Evolutionary conservation across 2,329 filamentous ascomycete species (phyloP).

Genomic region (Elsinoe fawcettii): DNA sequence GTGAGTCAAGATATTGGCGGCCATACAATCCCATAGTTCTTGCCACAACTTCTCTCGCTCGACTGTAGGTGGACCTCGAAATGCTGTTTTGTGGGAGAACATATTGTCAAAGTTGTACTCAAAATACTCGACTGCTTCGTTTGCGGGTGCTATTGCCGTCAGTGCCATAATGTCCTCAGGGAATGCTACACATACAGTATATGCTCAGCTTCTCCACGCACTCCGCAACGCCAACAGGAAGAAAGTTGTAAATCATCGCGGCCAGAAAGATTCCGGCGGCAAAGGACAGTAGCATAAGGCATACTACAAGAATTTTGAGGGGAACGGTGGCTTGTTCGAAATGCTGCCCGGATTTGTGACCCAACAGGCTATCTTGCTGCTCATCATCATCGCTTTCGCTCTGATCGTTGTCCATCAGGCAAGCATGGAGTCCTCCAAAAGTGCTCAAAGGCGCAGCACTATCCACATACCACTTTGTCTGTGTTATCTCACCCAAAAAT

Average conservation of each 20-base stretch:
- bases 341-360: background rate
- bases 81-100: constrained; percentile 14
- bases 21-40: constrained; percentile 14
- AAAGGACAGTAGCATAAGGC: background rate
- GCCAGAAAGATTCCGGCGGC: background rate
- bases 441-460: too few relatives aligned
- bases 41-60: constrained; percentile 17
- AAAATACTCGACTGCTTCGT: constrained; percentile 15
- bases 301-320: background rate
- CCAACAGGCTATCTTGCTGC: background rate
- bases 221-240: background rate
- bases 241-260: background rate
- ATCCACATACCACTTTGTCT: too few relatives aligned
- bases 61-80: constrained; percentile 17
- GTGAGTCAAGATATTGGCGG: background rate
- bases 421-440: background rate
- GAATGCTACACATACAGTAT: background rate
- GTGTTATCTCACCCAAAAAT: too few relatives aligned
- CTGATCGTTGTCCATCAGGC: background rate
- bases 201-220: constrained; percentile 1
- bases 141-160: constrained; percentile 9
- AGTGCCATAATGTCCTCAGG: background rate
- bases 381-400: background rate
- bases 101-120: constrained; percentile 17
- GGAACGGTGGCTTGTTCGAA: background rate